These are phyloP conservation scores for Aspergillus clavatus DNA, from an alignment of 2,329 filamentous ascomycete species.

Conservation along the genomic window DNA sequence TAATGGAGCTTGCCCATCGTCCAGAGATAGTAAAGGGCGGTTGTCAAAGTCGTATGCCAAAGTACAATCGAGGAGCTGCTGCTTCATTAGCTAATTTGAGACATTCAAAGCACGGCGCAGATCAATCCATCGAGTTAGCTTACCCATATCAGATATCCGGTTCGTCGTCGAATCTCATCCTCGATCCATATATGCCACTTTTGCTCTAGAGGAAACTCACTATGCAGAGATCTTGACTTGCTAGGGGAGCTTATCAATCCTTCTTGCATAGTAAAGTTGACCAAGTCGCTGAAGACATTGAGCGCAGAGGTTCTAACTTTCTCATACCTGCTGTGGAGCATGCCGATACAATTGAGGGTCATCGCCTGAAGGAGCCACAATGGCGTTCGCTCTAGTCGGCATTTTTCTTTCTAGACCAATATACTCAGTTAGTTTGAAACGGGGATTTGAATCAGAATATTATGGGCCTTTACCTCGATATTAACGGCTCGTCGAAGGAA, in stretches of 20 bases:
- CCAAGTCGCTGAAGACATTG: conserved; percentile 26
- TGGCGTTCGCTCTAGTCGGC: conserved; percentile 7
- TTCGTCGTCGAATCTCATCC: conserved; percentile 35
- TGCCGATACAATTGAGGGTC: conserved; percentile 31
- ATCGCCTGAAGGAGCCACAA: conserved; percentile 29
- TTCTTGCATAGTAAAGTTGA: conserved; percentile 19
- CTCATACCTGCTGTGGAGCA: conserved; percentile 25
- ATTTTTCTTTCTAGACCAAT: conserved; percentile 25
- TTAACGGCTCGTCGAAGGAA: conserved; percentile 37
- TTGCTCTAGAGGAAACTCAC: conserved; percentile 9
- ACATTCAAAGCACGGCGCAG: conserved; percentile 1
- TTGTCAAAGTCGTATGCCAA: conserved; percentile 36
- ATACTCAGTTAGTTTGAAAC: neutral
- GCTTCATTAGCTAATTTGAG: conserved; percentile 4
- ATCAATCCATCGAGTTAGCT: conserved; percentile 4
- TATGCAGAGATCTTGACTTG: conserved; percentile 5
- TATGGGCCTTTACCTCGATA: conserved; percentile 31
- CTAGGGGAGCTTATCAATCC: conserved; percentile 19
- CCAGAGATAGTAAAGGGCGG: conserved; percentile 34
- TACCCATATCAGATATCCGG: conserved; percentile 44
- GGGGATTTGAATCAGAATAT: neutral
- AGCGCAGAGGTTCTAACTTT: conserved; percentile 21
- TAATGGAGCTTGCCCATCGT: conserved; percentile 38
- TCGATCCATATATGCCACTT: conserved; percentile 37
- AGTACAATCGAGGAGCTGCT: conserved; percentile 41